These are phyloP conservation scores for Starmerella stigmatis DNA, from an alignment of 805 yeast species.

Conservation along the genomic window DNA sequence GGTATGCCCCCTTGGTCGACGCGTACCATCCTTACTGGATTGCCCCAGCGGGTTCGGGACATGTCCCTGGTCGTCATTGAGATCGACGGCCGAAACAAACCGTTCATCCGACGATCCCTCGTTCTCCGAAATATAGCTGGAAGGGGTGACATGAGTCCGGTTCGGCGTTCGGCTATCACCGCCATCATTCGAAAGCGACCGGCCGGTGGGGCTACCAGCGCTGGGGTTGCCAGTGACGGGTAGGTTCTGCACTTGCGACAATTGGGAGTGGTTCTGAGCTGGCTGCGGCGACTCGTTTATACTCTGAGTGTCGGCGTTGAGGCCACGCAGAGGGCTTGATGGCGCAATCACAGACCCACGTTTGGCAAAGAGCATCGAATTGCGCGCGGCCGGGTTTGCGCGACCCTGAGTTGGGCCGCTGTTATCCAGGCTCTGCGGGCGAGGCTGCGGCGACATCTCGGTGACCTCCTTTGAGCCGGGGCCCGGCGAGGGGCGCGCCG, in stretches of 20 bases:
- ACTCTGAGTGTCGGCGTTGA: not conserved
- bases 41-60: not conserved
- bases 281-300: not conserved
- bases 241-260: too few species aligned
- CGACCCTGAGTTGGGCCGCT: slow-evolving; percentile 24
- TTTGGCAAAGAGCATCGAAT: slow-evolving; percentile 24
- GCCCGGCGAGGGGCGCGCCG: not conserved
- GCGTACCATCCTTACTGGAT: not conserved
- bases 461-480: not conserved
- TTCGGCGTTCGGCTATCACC: slow-evolving; percentile 8
- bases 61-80: not conserved
- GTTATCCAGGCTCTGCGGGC: slow-evolving; percentile 13
- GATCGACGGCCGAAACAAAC: slow-evolving; percentile 18
- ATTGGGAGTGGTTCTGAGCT: not conserved
- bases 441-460: not conserved
- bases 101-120: slow-evolving; percentile 15
- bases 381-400: slow-evolving; percentile 24
- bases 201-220: too few species aligned
- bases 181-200: too few species aligned
- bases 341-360: slow-evolving; percentile 23
- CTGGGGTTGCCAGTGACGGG: too few species aligned
- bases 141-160: slow-evolving; percentile 10
- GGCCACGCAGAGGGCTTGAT: slow-evolving; percentile 11
- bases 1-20: slow-evolving; percentile 7
- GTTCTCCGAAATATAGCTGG: slow-evolving; percentile 14